Conservation (phyloP, 331 rosid species). For the Rosa hybrid region DNA sequence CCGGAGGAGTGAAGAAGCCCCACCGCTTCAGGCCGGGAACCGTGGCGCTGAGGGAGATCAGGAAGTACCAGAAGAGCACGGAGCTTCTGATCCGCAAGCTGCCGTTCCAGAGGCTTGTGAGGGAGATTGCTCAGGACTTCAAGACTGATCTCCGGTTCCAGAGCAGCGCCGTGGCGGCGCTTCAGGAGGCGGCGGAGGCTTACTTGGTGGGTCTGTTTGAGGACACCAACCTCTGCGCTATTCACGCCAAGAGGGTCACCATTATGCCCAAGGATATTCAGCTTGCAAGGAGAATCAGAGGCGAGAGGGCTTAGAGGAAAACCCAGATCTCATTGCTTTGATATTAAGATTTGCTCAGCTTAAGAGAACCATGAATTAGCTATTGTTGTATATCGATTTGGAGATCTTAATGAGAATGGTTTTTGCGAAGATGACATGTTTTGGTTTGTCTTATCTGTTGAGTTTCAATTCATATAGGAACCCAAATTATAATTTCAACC, state of each 20-base stretch:
- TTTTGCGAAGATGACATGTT: neutral
- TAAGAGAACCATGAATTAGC: neutral
- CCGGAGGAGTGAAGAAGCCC: conserved; percentile 7
- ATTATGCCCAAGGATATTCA: neutral
- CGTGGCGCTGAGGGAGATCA: neutral
- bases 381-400: neutral
- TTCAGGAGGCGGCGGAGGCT: conserved; percentile 3
- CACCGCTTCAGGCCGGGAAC: neutral
- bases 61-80: conserved; percentile 3
- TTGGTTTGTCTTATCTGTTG: neutral
- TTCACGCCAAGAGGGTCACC: neutral
- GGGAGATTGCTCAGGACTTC: conserved; percentile 1
- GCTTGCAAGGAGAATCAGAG: neutral
- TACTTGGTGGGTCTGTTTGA: neutral
- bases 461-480: neutral
- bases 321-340: neutral
- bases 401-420: neutral
- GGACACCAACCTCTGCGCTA: neutral
- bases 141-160: neutral
- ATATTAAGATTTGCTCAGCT: neutral
- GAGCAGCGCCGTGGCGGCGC: neutral
- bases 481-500: neutral
- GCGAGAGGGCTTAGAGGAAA: neutral
- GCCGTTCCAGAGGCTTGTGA: conserved; percentile 1
- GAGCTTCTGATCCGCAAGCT: conserved; percentile 9